Evolutionary conservation across 176 grass and related monocot genomes (phyloP).

Genomic region (Hsuehochloa calcarea): DNA sequence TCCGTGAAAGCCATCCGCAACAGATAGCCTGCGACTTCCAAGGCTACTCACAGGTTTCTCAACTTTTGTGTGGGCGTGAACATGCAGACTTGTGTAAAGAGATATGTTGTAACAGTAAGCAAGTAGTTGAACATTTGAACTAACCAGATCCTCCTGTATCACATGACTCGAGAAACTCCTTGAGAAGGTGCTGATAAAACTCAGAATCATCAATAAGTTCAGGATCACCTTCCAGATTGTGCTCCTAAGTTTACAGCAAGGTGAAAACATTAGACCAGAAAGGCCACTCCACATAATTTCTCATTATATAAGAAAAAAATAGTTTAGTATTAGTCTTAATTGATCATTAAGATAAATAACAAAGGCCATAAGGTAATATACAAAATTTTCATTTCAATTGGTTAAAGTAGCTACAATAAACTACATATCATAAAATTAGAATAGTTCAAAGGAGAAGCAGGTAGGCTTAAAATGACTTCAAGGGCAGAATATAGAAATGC

Average conservation of each 20-base stretch:
- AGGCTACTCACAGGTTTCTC: not conserved
- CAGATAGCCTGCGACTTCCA: not conserved
- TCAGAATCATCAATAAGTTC: constrained; percentile 88
- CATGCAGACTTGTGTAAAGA: not conserved
- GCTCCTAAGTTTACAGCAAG: constrained; percentile 38
- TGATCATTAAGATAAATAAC: not conserved
- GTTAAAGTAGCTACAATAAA: not conserved
- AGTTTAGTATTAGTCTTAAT: not conserved
- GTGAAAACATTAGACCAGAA: constrained; percentile 13
- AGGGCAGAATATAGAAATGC: constrained; percentile 7
- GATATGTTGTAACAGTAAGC: not conserved
- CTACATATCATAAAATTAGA: not conserved
- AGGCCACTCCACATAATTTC: not conserved
- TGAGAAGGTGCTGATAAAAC: constrained; percentile 93
- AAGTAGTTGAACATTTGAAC: constrained; percentile 19
- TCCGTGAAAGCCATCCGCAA: too few relatives aligned
- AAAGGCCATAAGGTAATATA: not conserved
- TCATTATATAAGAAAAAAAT: not conserved
- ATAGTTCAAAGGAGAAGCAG: not conserved
- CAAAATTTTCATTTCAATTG: not conserved
- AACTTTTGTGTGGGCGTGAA: too few relatives aligned
- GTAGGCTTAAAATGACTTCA: not conserved
- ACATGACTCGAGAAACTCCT: constrained; percentile 90
- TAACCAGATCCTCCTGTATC: constrained; percentile 62
- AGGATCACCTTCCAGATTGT: constrained; percentile 56